Conservation (phyloP, 805 yeast genomes). For the Saturnispora besseyi region DNA sequence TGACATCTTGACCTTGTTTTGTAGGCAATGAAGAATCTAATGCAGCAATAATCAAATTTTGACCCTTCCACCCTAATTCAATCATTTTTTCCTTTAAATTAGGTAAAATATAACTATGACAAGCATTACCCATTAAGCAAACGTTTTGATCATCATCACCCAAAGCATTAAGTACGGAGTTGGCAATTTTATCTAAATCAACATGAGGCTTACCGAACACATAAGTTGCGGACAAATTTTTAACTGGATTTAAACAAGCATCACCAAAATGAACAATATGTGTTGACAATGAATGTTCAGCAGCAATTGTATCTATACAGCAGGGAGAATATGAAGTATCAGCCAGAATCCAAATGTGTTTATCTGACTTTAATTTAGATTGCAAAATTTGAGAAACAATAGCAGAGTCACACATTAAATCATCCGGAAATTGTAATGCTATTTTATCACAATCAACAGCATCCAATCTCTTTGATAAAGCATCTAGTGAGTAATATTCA, state of each 20-base stretch:
- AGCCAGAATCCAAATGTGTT: slow-evolving; percentile 69
- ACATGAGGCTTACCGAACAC: slow-evolving; percentile 65
- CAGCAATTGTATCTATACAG: slow-evolving; percentile 95
- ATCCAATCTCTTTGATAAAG: slow-evolving; percentile 18
- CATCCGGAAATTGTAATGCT: slow-evolving; percentile 89
- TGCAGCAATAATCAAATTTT: slow-evolving; percentile 31
- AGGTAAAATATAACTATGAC: slow-evolving; percentile 42
- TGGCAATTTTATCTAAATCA: slow-evolving; percentile 32
- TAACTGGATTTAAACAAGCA: slow-evolving; percentile 79
- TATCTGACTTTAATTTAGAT: slow-evolving; percentile 25
- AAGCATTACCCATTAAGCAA: slow-evolving; percentile 67
- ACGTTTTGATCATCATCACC: slow-evolving; percentile 35
- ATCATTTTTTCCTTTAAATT: slow-evolving; percentile 30
- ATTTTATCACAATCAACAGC: slow-evolving; percentile 36
- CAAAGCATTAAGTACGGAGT: slow-evolving; percentile 35
- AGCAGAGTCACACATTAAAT: slow-evolving; percentile 68
- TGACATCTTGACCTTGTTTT: slow-evolving; percentile 16
- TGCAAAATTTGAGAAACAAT: slow-evolving; percentile 52
- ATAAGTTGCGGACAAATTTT: slow-evolving; percentile 64
- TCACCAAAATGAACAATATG: slow-evolving; percentile 89
- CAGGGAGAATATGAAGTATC: slow-evolving; percentile 95
- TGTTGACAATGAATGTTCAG: slow-evolving; percentile 83
- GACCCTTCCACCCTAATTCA: slow-evolving; percentile 3
- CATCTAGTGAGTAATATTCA: slow-evolving; percentile 44
- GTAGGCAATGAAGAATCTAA: slow-evolving; percentile 24